Conservation (phyloP, 345 rosid species). For the Populus euphratica region DNA sequence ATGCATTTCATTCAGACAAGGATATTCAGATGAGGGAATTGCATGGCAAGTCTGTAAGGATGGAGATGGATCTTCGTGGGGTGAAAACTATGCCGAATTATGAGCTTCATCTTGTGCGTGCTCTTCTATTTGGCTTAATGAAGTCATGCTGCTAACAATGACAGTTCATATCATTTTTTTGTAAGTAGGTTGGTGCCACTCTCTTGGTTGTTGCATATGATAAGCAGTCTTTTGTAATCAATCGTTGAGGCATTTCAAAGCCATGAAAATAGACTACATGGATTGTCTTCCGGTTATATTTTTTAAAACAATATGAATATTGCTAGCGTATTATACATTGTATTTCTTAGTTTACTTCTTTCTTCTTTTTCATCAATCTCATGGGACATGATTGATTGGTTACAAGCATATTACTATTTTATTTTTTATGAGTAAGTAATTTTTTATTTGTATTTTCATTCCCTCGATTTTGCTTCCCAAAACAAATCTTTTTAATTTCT, state of each 20-base stretch:
- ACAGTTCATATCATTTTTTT: constrained; percentile 17
- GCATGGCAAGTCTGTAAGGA: constrained; percentile 65
- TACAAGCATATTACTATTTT: too few species aligned
- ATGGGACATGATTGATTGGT: neutral
- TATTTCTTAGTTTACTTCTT: too few species aligned
- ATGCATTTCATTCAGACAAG: constrained; percentile 62
- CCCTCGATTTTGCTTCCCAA: constrained; percentile 8
- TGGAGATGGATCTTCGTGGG: constrained; percentile 66
- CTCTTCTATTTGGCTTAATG: constrained; percentile 14
- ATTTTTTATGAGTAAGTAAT: constrained; percentile 13
- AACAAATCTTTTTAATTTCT: neutral
- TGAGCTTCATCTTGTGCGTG: constrained; percentile 58
- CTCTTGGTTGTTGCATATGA: too few species aligned
- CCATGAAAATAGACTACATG: too few species aligned
- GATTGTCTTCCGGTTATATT: accelerated
- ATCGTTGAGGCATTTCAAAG: too few species aligned
- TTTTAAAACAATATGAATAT: too few species aligned
- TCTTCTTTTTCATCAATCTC: neutral
- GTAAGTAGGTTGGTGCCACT: too few species aligned
- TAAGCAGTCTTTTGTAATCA: too few species aligned
- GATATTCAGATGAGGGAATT: constrained; percentile 82
- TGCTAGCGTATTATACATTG: too few species aligned
- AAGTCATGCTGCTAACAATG: constrained; percentile 29
- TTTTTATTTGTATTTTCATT: constrained; percentile 11
- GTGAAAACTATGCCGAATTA: constrained; percentile 52